Conservation (phyloP, 2,329 filamentous ascomycete genomes). For the Coleophoma crateriformis region DNA sequence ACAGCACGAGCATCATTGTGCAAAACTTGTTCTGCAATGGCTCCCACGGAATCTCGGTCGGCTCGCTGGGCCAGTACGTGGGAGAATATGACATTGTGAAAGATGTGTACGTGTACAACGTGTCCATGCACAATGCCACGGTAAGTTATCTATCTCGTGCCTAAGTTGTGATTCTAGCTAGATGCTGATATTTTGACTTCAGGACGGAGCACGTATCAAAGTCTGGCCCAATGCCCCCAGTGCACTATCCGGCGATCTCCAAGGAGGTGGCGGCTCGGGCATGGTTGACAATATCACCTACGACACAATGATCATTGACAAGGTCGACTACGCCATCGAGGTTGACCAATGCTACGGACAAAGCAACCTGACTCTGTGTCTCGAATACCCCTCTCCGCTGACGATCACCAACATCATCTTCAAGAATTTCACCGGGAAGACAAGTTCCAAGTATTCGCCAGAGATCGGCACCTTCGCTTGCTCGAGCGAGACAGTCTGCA, state of each 20-base stretch:
- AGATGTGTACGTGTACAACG: conserved; percentile 61
- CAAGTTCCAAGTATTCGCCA: conserved; percentile 37
- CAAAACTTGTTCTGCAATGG: conserved; percentile 64
- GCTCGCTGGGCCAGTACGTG: conserved; percentile 62
- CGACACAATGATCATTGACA: conserved; percentile 51
- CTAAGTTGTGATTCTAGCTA: conserved; percentile 1
- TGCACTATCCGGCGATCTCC: conserved; percentile 51
- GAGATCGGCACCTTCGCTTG: conserved; percentile 41
- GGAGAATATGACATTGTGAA: conserved; percentile 60
- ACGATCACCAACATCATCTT: conserved; percentile 52
- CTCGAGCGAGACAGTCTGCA: conserved; percentile 38
- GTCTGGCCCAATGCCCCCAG: conserved; percentile 55
- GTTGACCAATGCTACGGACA: conserved; percentile 63
- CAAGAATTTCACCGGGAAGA: conserved; percentile 49
- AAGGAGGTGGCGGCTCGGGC: conserved; percentile 59
- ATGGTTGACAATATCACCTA: conserved; percentile 63
- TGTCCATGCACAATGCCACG: conserved; percentile 49
- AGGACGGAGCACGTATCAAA: conserved; percentile 67
- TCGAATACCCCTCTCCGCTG: conserved; percentile 46
- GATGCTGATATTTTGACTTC: conserved; percentile 29
- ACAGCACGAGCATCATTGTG: conserved; percentile 62
- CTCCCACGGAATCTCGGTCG: conserved; percentile 69
- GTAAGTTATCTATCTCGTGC: conserved; percentile 23
- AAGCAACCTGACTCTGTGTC: conserved; percentile 55
- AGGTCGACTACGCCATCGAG: conserved; percentile 61